A percentile compares a stretch with the other conserved stretches of the same genome.
phyloP scores from a whole-genome alignment of 495 filamentous ascomycete genomes.

The Xylaria nigripes region DNA sequence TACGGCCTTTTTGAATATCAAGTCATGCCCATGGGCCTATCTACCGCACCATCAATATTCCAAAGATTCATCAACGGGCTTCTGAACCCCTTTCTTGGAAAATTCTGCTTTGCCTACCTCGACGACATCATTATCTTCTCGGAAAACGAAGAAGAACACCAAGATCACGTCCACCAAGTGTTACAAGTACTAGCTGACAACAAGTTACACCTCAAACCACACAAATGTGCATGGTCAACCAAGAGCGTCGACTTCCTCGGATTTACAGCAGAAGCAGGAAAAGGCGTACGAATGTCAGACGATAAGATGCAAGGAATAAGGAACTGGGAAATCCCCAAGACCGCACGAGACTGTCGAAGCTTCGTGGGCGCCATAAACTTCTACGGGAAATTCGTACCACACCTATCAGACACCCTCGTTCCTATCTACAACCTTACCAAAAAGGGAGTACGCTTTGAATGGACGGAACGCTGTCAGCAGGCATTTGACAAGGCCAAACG shows the following conservation, averaged over 20 bases:
- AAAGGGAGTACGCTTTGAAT: not conserved
- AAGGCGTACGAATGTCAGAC: not conserved
- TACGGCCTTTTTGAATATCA: conserved; percentile 26
- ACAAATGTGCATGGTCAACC: not conserved
- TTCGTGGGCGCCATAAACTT: not conserved
- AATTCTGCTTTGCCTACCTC: conserved; percentile 8
- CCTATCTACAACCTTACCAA: not conserved
- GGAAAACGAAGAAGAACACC: not conserved
- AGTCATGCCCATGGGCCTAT: conserved; percentile 28
- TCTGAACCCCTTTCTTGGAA: conserved; percentile 16
- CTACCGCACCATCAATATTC: conserved; percentile 15
- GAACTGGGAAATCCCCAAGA: not conserved
- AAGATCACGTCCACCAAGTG: not conserved
- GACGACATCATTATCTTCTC: not conserved
- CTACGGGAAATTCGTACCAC: not conserved
- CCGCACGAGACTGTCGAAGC: not conserved
- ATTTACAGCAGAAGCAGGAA: not conserved
- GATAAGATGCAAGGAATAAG: not conserved
- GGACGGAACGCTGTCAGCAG: not conserved
- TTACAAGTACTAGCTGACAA: not conserved
- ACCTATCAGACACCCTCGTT: not conserved
- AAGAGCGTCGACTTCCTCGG: not conserved
- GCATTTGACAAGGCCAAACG: not conserved
- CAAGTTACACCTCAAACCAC: not conserved
- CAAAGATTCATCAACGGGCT: conserved; percentile 26